Evolutionary conservation across 768 basidiomycete species (phyloP), one percentile per base, ranked within the genome.

Genomic region (Lactifluus pinguis): DNA sequence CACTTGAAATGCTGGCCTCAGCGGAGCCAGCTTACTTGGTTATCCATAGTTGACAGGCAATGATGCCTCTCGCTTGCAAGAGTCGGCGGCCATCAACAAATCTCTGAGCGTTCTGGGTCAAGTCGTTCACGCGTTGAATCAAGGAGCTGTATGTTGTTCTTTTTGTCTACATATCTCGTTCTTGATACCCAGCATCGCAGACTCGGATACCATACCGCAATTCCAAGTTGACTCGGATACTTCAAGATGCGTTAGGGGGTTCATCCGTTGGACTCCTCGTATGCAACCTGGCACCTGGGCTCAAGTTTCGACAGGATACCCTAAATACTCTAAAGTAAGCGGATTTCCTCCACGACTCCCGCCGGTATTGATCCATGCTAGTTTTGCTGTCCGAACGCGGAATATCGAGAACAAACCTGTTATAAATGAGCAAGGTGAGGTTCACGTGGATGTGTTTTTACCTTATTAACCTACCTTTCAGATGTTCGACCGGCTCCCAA

Each of bases 171-270:
- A n/a, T 30, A n/a, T 50, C n/a, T 15, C 6, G 9, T 44, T 36
- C 41, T 39, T 44, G 25, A 34, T 38, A 30, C 41, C 32, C 49
- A 60, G 63, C 59, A 44, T 15, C 17, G 29, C 58, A 89, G 86
- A 75, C 83, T 32, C 84, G 90, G 25, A 87, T 95, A 61, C 93
- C 93, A 0, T 95, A 94, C 69, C 84, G 93, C 48, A 89, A 95
- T 70, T 89, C 90, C 0, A 93, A 93, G 69, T 77, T 95, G 38
- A 95, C 92, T 0, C 78, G 93, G 29, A 85, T 95, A 54, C 79
- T 95, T 1, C 91, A 94, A 84, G 91, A 92, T 63, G 91, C 92
- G 0, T 82, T 95, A 1, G 91, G 91, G 21, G 93, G 93, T 13
- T 78, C 81, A 2, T 86, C 89, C 0, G 78, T 89, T 10, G 89